These are phyloP conservation scores for Cytospora mali DNA, from an alignment of 2,329 filamentous ascomycete species.

Conservation along the genomic window DNA sequence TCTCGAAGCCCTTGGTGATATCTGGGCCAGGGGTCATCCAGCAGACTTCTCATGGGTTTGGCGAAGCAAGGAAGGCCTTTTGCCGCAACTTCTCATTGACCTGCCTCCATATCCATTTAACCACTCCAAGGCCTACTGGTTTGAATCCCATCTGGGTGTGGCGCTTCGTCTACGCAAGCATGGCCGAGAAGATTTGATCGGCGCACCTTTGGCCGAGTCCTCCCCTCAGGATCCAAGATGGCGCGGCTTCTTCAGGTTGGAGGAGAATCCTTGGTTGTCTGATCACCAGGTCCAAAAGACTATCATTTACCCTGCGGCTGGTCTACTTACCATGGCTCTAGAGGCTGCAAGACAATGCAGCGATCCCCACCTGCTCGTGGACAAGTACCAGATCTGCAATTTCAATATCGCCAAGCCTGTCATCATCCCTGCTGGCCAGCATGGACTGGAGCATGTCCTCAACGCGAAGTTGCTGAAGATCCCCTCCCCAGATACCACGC, in stretches of 20 bases:
- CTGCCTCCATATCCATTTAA: conserved; percentile 60
- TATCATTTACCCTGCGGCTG: conserved; percentile 54
- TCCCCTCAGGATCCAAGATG: conserved; percentile 50
- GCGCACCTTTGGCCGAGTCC: conserved; percentile 47
- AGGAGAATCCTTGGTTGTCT: conserved; percentile 55
- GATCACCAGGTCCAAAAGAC: conserved; percentile 56
- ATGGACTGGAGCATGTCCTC: conserved; percentile 54
- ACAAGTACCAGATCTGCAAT: conserved; percentile 45
- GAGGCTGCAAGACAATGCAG: conserved; percentile 47
- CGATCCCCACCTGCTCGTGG: conserved; percentile 10
- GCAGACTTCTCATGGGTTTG: conserved; percentile 39
- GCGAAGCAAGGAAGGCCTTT: conserved; percentile 21
- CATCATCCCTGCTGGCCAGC: conserved; percentile 48
- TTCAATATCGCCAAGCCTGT: conserved; percentile 55
- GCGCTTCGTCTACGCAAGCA: conserved; percentile 48
- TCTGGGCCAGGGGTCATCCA: conserved; percentile 42
- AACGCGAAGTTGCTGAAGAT: conserved; percentile 42
- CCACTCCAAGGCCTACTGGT: conserved; percentile 55
- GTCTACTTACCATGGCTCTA: conserved; percentile 52
- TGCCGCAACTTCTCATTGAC: conserved; percentile 41
- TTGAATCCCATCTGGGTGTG: conserved; percentile 51
- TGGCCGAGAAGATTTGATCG: conserved; percentile 55
- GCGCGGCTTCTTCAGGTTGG: conserved; percentile 51
- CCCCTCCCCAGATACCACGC: conserved; percentile 14
- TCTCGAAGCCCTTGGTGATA: conserved; percentile 38